phyloP scores from a whole-genome alignment of 495 filamentous ascomycete genomes.

The Aspergillus biplanus region DNA sequence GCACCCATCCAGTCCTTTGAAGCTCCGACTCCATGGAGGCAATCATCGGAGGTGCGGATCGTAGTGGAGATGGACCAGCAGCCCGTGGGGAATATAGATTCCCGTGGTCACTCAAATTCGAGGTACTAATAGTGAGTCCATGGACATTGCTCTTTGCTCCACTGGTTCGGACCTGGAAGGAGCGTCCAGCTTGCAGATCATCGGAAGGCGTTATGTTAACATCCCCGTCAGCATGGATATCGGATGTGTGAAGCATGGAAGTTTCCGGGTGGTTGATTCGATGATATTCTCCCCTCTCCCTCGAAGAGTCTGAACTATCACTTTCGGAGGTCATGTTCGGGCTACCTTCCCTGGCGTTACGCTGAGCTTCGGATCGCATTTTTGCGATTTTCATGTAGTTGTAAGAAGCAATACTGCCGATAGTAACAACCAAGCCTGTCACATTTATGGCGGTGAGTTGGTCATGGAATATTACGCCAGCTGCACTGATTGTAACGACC shows the following conservation, averaged over 20 bases:
- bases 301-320: conserved; percentile 33
- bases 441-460: conserved; percentile 87
- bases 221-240: conserved; percentile 32
- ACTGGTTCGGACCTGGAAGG: conserved; percentile 44
- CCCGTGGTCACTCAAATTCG: conserved; percentile 40
- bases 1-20: conserved; percentile 22
- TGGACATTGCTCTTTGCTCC: conserved; percentile 35
- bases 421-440: conserved; percentile 84
- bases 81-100: conserved; percentile 23
- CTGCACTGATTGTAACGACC: conserved; percentile 92
- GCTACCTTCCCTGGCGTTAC: conserved; percentile 34
- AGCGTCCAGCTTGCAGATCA: conserved; percentile 29
- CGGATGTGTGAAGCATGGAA: conserved; percentile 23
- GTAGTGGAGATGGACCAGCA: conserved; percentile 32
- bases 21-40: conserved; percentile 36
- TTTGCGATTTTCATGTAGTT: conserved; percentile 93
- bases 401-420: conserved; percentile 82
- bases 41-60: conserved; percentile 40
- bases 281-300: conserved; percentile 34
- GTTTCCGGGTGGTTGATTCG: conserved; percentile 34
- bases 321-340: conserved; percentile 38
- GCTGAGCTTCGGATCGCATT: conserved; percentile 74
- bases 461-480: conserved; percentile 87
- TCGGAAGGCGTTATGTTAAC: conserved; percentile 33
- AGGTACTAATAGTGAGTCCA: conserved; percentile 38